A percentile compares a stretch with the other conserved stretches of the same genome.
These are phyloP conservation scores for Aegilops umbellulata DNA, from an alignment of 176 grass and related monocot genomes.

Conservation along the genomic window DNA sequence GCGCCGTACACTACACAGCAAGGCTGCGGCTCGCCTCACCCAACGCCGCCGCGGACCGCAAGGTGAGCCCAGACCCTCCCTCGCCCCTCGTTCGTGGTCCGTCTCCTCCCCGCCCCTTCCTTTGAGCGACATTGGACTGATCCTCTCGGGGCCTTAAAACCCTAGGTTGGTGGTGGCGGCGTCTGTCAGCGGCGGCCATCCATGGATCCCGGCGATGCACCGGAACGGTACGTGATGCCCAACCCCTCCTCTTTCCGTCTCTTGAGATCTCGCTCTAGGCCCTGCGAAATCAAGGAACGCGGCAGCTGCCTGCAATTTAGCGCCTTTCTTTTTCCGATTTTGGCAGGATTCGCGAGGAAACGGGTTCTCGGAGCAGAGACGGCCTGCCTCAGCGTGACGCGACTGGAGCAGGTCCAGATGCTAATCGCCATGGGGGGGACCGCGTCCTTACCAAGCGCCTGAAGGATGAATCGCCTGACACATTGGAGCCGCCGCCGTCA, in stretches of 20 bases:
- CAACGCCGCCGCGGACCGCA: neutral
- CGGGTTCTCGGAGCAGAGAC: neutral
- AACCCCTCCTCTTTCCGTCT: neutral
- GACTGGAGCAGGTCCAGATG: neutral
- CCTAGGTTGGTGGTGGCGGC: neutral
- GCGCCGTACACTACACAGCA: neutral
- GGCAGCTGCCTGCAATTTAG: neutral
- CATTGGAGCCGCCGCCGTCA: conserved; percentile 14
- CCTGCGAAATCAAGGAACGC: too few relatives aligned
- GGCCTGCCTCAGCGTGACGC: neutral
- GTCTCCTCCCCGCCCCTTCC: neutral
- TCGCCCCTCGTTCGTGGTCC: neutral
- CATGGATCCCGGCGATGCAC: neutral
- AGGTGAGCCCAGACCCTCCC: neutral
- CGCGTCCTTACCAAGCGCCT: neutral
- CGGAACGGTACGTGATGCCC: neutral
- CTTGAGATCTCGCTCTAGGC: neutral
- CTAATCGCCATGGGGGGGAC: neutral
- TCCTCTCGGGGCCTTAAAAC: neutral
- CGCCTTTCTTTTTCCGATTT: neutral
- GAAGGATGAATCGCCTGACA: neutral
- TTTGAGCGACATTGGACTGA: neutral
- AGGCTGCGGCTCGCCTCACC: neutral
- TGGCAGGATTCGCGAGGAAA: neutral
- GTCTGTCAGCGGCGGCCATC: neutral